phyloP scores from a whole-genome alignment of 352 stramenopile genomes.

The Nothophytophthora sp. region DNA sequence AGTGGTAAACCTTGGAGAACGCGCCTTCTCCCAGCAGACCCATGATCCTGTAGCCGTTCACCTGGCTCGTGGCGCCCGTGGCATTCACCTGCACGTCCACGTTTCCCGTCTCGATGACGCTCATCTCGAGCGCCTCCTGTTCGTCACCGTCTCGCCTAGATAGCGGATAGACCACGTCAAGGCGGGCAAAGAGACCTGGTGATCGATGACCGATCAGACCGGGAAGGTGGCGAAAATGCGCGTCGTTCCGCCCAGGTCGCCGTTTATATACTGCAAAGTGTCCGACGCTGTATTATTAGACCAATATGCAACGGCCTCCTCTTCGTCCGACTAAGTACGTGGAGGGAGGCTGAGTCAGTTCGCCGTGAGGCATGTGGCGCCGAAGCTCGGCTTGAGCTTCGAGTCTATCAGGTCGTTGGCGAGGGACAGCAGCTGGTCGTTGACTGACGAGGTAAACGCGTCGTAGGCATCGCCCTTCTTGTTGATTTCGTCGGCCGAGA shows the following conservation, averaged over 20 bases:
- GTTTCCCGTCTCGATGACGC: conserved; percentile 69
- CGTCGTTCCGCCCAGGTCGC: no score
- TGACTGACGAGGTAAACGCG: conserved; percentile 21
- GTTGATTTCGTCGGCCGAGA: conserved; percentile 50
- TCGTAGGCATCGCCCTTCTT: conserved; percentile 54
- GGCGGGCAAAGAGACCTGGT: no score
- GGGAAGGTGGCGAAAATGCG: no score
- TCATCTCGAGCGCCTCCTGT: no score
- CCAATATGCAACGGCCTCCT: no score
- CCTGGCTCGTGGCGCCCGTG: conserved; percentile 54
- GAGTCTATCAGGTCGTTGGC: conserved; percentile 47
- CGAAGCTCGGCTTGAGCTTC: conserved; percentile 37
- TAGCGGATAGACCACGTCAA: no score
- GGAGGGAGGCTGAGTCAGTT: no score
- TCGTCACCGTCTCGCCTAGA: no score
- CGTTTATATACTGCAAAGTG: no score
- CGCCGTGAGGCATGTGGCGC: conserved; percentile 37
- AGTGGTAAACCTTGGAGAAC: conserved; percentile 81
- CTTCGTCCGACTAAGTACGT: no score
- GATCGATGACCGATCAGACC: no score
- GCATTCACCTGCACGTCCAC: conserved; percentile 65
- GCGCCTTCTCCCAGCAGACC: conserved; percentile 69
- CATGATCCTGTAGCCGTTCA: conserved; percentile 76
- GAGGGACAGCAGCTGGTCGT: conserved; percentile 34
- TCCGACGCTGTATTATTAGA: no score